A percentile compares a stretch with the other conserved stretches of the same genome.
These are phyloP conservation scores for Centaurea solstitialis DNA, from an alignment of 129 eudicot species.

Conservation along the genomic window DNA sequence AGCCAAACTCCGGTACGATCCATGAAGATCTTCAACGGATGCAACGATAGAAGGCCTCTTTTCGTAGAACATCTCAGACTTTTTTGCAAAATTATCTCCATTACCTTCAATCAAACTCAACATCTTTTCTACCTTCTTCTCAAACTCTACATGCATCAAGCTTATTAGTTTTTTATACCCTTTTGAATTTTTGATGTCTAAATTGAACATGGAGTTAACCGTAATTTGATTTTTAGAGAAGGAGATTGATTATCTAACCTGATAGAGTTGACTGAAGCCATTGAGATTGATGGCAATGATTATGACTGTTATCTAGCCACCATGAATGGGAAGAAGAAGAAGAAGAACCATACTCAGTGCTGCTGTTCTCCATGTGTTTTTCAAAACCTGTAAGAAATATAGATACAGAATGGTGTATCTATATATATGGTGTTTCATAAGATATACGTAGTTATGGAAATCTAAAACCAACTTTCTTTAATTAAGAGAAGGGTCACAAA, in stretches of 20 bases:
- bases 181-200: conserved; percentile 12
- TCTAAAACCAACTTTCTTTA: conserved; percentile 19
- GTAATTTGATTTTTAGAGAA: neutral
- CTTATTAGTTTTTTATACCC: conserved; percentile 7
- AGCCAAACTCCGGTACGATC: conserved; percentile 50
- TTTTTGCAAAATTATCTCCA: conserved; percentile 55
- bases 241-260: conserved; percentile 26
- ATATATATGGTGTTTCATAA: neutral
- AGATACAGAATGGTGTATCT: neutral
- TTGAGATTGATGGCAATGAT: conserved; percentile 34
- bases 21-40: conserved; percentile 41
- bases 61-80: conserved; percentile 63
- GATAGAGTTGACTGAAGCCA: conserved; percentile 43
- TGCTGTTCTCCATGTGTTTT: conserved; percentile 14
- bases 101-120: conserved; percentile 45
- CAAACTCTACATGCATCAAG: conserved; percentile 41
- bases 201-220: neutral
- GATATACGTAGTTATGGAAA: conserved; percentile 5
- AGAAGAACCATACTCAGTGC: conserved; percentile 23
- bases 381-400: neutral
- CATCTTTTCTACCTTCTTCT: conserved; percentile 36
- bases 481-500: neutral
- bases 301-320: conserved; percentile 38
- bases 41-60: conserved; percentile 49
- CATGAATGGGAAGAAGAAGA: conserved; percentile 22